Evolutionary conservation across 192 early-diverging fungal genomes (phyloP).

Genomic region (Umbelopsis sp.): DNA sequence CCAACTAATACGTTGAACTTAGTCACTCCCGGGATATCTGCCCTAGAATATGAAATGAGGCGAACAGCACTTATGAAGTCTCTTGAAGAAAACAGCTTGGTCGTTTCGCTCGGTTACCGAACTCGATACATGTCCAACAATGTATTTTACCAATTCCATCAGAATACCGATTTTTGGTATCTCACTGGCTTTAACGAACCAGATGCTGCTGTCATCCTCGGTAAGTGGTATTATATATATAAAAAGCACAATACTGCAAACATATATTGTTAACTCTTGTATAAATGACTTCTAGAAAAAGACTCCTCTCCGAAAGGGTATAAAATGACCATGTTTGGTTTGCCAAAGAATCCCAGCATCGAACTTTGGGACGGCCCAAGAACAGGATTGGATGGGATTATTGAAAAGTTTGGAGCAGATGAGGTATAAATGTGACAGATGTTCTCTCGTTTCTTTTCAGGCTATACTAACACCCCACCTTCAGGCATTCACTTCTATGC

Average conservation of each 20-base stretch:
- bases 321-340: slow-evolving; percentile 87
- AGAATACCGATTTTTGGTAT: slow-evolving; percentile 91
- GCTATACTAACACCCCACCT: too few species aligned
- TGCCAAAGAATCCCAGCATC: slow-evolving; percentile 68
- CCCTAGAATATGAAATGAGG: slow-evolving; percentile 76
- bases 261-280: not conserved
- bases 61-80: slow-evolving; percentile 62
- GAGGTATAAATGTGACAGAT: slow-evolving; percentile 50
- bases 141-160: slow-evolving; percentile 95
- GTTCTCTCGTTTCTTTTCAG: too few species aligned
- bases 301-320: slow-evolving; percentile 56
- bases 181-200: slow-evolving; percentile 90
- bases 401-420: slow-evolving; percentile 80
- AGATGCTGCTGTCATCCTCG: slow-evolving; percentile 72
- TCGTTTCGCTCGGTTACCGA: slow-evolving; percentile 71
- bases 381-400: slow-evolving; percentile 78
- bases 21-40: slow-evolving; percentile 80
- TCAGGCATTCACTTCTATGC: slow-evolving; percentile 32
- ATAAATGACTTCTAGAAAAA: slow-evolving; percentile 37
- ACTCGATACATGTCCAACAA: slow-evolving; percentile 86
- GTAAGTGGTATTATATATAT: slow-evolving; percentile 39
- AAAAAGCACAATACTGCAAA: not conserved
- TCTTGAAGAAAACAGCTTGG: slow-evolving; percentile 66
- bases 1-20: slow-evolving; percentile 10
- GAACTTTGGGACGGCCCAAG: slow-evolving; percentile 95